Evolutionary conservation across 164 flowering plant genomes (phyloP).

Genomic region (Liquidambar formosana): DNA sequence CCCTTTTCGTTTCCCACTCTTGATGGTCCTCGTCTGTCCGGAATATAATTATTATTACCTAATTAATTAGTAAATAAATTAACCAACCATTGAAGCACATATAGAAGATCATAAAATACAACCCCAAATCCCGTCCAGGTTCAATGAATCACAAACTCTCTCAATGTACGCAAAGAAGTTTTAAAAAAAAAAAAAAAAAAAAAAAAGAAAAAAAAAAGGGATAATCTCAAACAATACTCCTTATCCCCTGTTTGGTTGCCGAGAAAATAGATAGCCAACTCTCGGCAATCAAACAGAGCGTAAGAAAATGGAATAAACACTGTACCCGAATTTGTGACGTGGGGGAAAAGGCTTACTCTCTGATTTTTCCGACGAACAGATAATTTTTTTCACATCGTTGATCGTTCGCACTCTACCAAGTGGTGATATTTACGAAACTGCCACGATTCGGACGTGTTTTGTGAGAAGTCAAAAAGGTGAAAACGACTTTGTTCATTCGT

Average conservation of each 20-base stretch:
- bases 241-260: constrained; percentile 11
- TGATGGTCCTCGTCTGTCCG: constrained; percentile 14
- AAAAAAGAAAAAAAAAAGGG: background rate
- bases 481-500: background rate
- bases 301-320: background rate
- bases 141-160: constrained; percentile 4
- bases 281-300: background rate
- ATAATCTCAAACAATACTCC: too few relatives aligned
- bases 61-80: background rate
- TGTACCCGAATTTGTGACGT: too few relatives aligned
- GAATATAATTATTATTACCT: background rate
- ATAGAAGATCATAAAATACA: background rate
- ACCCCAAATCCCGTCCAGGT: constrained; percentile 19
- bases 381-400: too few relatives aligned
- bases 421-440: background rate
- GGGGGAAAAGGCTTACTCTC: too few relatives aligned
- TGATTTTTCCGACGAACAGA: too few relatives aligned
- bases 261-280: background rate
- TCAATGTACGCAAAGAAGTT: too few relatives aligned
- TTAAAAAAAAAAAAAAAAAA: too few relatives aligned
- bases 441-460: background rate
- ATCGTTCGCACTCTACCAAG: background rate
- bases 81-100: background rate
- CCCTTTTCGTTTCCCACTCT: constrained; percentile 10
- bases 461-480: background rate